Conservation (phyloP, 352 stramenopile genomes). For the Pseudoperonospora humuli region DNA sequence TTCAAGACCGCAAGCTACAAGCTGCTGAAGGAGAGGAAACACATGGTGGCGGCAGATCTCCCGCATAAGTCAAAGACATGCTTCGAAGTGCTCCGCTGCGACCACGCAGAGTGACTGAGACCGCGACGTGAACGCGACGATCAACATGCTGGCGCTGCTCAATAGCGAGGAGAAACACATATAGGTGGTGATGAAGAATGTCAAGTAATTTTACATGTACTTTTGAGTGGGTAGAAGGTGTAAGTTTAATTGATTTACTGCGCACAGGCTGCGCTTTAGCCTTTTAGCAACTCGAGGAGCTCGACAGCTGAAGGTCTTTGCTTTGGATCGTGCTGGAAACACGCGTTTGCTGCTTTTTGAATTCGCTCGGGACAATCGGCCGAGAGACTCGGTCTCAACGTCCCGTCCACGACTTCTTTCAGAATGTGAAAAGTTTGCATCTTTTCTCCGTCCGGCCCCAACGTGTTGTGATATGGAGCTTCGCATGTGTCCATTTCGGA, state of each 20-base stretch:
- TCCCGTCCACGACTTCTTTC: slow-evolving; percentile 37
- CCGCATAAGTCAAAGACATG: too few relatives aligned
- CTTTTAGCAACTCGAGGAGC: slow-evolving; percentile 35
- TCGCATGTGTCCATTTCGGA: slow-evolving; percentile 39
- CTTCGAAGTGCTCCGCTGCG: too few relatives aligned
- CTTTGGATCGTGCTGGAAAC: slow-evolving; percentile 36
- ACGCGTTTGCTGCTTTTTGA: slow-evolving; percentile 26
- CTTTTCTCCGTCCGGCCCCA: slow-evolving; percentile 11
- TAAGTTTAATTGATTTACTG: slow-evolving; percentile 3
- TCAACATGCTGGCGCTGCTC: too few relatives aligned
- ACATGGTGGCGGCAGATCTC: too few relatives aligned
- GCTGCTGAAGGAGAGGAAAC: too few relatives aligned
- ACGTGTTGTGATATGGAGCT: slow-evolving; percentile 22
- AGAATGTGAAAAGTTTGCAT: slow-evolving; percentile 47
- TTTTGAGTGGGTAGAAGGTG: too few relatives aligned
- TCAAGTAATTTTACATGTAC: too few relatives aligned
- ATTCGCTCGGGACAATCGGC: slow-evolving; percentile 33
- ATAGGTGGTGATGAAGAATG: too few relatives aligned
- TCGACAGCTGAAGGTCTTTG: slow-evolving; percentile 29
- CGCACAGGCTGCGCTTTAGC: slow-evolving; percentile 12
- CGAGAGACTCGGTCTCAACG: slow-evolving; percentile 34
- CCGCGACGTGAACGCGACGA: too few relatives aligned
- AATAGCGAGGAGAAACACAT: too few relatives aligned
- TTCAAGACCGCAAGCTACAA: too few relatives aligned
- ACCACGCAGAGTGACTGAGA: too few relatives aligned